Evolutionary conservation across 2,329 filamentous ascomycete species (phyloP), one percentile per base, ranked within the genome.

Genomic region (Beauveria pseudobassiana): DNA sequence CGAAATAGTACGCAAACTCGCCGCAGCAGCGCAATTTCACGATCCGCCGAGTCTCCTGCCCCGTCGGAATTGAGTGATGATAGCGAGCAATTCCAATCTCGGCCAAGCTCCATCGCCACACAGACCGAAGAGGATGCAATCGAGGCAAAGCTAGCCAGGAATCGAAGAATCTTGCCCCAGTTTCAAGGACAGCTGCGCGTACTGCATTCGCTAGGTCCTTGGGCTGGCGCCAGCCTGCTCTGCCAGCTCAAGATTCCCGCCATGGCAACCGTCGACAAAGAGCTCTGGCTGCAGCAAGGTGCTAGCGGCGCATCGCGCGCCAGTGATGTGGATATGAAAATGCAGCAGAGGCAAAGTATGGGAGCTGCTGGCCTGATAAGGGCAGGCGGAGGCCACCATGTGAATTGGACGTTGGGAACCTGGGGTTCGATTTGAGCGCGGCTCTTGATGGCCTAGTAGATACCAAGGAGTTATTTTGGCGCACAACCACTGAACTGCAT

Each of bases 171-270:
- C 69, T 60, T 77, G 75, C 66, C 76, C 67, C 66, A 75, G 67
- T 69, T 84, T 1, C 82, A 84, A 45, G 88, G 88, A 2, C 75
- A 79, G 30, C 76, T 92, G 45, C 81, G 89, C 28, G 87, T 82
- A 2, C 76, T 91, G 2, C 85, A 90, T 64, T 86, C 87, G 1
- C 74, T 93, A 1, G 90, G 90, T 0, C 77, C 89, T 2, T 93
- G 89, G 89, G 82, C 83, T 22, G 90, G 90, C 12, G 89, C 86
- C 3, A 91, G 88, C 70, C 70, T 93, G 59, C 75, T 89, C 20
- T 83, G 87, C 3, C 84, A 87, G 65, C 76, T 92, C 63, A 87
- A 87, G 62, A 79, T 91, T 4, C 83, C 85, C 42, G 85, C 88
- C 2, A 80, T 90, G 58, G 87, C 87, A 2, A 83, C 87, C 34